These are phyloP conservation scores for Verticillium longisporum DNA, from an alignment of 2,329 filamentous ascomycete species.

Conservation along the genomic window DNA sequence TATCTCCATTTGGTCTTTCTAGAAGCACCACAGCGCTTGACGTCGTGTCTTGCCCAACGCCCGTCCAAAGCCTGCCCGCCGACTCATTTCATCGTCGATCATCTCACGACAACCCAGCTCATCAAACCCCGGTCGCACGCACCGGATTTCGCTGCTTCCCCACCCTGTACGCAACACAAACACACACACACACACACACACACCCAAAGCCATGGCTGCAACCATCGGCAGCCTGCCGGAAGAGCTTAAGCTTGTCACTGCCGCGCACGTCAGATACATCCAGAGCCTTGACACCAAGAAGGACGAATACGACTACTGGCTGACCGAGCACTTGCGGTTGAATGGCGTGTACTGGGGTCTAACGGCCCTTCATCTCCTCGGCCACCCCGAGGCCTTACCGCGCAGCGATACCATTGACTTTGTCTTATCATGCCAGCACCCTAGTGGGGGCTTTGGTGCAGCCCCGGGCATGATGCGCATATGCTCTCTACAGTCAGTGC, in stretches of 20 bases:
- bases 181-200: too few relatives aligned
- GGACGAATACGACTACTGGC: slow-evolving; percentile 95
- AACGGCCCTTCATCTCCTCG: slow-evolving; percentile 78
- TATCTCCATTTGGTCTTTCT: not conserved
- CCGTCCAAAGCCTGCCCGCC: not conserved
- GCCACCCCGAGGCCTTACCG: slow-evolving; percentile 73
- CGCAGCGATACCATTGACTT: slow-evolving; percentile 79
- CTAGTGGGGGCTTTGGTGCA: slow-evolving; percentile 85
- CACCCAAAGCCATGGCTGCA: slow-evolving; percentile 20
- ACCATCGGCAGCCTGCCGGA: slow-evolving; percentile 27
- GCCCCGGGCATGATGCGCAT: slow-evolving; percentile 89
- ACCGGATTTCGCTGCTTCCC: not conserved
- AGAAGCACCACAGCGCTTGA: not conserved
- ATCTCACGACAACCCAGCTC: not conserved
- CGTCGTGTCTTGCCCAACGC: not conserved
- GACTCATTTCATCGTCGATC: not conserved
- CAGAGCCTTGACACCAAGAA: slow-evolving; percentile 85
- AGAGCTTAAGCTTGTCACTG: slow-evolving; percentile 39
- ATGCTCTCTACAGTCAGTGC: slow-evolving; percentile 95
- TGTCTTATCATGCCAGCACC: slow-evolving; percentile 89
- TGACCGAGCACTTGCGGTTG: slow-evolving; percentile 92
- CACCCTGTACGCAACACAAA: too few relatives aligned
- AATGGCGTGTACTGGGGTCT: slow-evolving; percentile 97
- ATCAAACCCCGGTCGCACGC: not conserved
- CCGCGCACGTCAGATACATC: slow-evolving; percentile 81